Evolutionary conservation across 2,329 filamentous ascomycete genomes (phyloP), one percentile per base, ranked within the genome.

Genomic region (Calonectria crousiana): DNA sequence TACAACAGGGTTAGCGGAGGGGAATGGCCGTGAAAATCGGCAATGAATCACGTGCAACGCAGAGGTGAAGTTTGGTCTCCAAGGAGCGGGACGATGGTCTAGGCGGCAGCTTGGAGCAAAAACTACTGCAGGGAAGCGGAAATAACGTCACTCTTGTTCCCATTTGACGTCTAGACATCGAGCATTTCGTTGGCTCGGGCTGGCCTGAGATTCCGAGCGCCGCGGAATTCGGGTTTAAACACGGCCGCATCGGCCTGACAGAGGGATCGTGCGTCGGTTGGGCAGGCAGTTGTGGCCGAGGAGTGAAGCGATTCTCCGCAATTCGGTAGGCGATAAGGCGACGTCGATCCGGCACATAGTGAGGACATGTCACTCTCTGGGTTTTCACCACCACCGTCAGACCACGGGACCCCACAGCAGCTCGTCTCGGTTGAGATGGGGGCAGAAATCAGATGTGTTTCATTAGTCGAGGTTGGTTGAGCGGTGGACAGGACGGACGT

Each of bases 161-260:
- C 56, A 41, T 41, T 16, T 38, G n/a, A 38, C 38, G 38, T 62
- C 14, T 28, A 41, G 34, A 28, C 28, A 41, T 11, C n/a, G 56
- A 56, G 18, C 28, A 13, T 18, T 32, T 56, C 18, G 56, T 28
- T 62, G 56, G 34, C n/a, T 62, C 56, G 56, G 23, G 23, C 10
- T 23, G n/a, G 4, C 6, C 56, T 26, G 26, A 41, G 1, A 16
- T 16, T n/a, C 60, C 60, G 60, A 23, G 38, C 30, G 13, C 18
- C 26, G 28, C 36, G 52, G 66, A 11, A 32, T 28, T 56, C 51
- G 52, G 51, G 32, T 67, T 41, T 52, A 67, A 67, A 56, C 34
- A 60, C 52, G 38, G 60, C 66, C 66, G 66, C 51, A 68, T 68
- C 60, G 60, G 60, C 30, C 10, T 49, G 60, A 32, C 30, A 52